phyloP scores from a whole-genome alignment of 768 basidiomycete species.

The Neoboletus brunneissimus region DNA sequence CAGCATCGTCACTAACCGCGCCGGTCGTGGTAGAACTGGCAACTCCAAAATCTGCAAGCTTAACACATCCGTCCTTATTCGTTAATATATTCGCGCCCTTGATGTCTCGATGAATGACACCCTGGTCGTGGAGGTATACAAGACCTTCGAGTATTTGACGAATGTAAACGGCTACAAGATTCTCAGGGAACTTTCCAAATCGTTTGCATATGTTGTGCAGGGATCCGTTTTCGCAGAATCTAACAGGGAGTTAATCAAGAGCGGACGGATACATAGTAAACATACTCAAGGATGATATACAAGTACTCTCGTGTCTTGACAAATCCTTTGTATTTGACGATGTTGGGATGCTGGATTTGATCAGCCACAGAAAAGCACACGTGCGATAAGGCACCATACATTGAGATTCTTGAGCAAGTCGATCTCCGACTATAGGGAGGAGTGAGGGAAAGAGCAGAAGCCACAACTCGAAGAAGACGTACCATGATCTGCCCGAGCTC shows the following conservation, averaged over 20 bases:
- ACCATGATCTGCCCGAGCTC: constrained; percentile 99
- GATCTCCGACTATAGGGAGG: constrained; percentile 76
- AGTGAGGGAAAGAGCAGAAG: constrained; percentile 7
- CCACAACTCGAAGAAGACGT: background rate
- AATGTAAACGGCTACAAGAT: constrained; percentile 93
- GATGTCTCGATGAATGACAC: constrained; percentile 98
- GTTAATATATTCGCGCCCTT: constrained; percentile 99
- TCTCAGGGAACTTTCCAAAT: constrained; percentile 98
- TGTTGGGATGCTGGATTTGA: constrained; percentile 77
- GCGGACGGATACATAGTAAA: constrained; percentile 5
- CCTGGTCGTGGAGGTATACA: constrained; percentile 97
- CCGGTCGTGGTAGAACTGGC: constrained; percentile 76
- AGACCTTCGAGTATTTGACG: constrained; percentile 95
- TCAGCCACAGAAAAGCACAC: constrained; percentile 10
- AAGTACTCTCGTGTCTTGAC: constrained; percentile 92
- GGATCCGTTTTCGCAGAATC: constrained; percentile 98
- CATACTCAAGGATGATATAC: constrained; percentile 94
- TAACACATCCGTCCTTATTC: constrained; percentile 97
- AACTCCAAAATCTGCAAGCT: constrained; percentile 99
- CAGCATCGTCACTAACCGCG: constrained; percentile 79
- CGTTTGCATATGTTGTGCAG: constrained; percentile 93
- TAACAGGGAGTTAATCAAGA: constrained; percentile 13
- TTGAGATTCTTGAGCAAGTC: constrained; percentile 96
- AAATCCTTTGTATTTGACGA: constrained; percentile 99
- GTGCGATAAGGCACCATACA: constrained; percentile 43